Evolutionary conservation across 1,284 basidiomycete genomes (phyloP).

Genomic region (Clitocybe nebularis): DNA sequence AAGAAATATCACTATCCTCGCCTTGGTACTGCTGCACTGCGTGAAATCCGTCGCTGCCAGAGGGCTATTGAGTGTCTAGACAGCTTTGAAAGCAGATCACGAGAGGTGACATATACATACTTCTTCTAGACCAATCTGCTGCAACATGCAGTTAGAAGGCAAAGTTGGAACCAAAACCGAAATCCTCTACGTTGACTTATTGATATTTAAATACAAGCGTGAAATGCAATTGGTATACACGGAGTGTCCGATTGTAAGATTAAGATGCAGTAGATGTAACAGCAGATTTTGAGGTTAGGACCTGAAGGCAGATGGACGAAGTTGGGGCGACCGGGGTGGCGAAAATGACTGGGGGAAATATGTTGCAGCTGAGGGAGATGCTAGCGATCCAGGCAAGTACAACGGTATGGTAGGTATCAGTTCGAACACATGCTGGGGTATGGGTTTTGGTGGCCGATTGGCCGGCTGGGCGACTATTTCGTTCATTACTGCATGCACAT

Average conservation of each 20-base stretch:
- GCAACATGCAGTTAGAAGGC: too few relatives aligned
- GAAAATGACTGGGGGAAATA: slow-evolving; percentile 59
- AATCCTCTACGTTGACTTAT: background rate
- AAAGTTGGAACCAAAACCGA: background rate
- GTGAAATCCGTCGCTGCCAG: too few relatives aligned
- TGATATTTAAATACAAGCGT: background rate
- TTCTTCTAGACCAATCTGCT: too few relatives aligned
- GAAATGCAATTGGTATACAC: background rate
- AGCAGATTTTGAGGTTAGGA: background rate
- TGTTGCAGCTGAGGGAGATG: slow-evolving; percentile 58
- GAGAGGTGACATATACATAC: too few relatives aligned
- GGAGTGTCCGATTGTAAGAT: background rate
- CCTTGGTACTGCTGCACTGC: too few relatives aligned
- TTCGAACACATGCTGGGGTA: slow-evolving; percentile 77
- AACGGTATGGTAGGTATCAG: slow-evolving; percentile 75
- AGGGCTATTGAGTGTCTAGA: too few relatives aligned
- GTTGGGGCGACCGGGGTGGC: slow-evolving; percentile 50
- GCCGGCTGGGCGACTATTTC: slow-evolving; percentile 35
- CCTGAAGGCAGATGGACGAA: slow-evolving; percentile 13
- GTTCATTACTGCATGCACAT: slow-evolving; percentile 63
- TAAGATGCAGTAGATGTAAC: background rate
- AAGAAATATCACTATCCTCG: too few relatives aligned
- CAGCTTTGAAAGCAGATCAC: too few relatives aligned
- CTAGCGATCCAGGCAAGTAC: slow-evolving; percentile 46
- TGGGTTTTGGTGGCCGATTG: slow-evolving; percentile 37